Evolutionary conservation across 371 early-diverging fungal genomes (phyloP).

Genomic region (Zopfochytrium polystomum): DNA sequence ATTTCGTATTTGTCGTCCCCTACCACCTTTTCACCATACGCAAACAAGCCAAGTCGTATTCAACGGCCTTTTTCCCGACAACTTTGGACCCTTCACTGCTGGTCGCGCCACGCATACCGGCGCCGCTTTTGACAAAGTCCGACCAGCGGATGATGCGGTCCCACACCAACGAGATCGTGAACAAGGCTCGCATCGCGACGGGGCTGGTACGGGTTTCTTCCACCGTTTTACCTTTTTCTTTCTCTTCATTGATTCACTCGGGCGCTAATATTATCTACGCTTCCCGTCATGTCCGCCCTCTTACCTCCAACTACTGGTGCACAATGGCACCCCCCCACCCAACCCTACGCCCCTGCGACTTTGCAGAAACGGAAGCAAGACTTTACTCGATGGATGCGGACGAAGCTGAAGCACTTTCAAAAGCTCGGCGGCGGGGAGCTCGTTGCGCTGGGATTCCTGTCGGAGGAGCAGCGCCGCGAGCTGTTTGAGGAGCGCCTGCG

Average conservation of each 20-base stretch:
- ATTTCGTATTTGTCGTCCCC: no score
- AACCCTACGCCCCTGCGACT: no score
- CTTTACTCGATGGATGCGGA: slow-evolving; percentile 48
- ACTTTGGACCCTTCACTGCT: slow-evolving; percentile 25
- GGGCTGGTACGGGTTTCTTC: slow-evolving; percentile 34
- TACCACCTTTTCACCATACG: no score
- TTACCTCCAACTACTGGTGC: no score
- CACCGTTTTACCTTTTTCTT: no score
- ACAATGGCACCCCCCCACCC: no score
- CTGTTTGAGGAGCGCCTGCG: slow-evolving; percentile 42
- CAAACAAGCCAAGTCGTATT: slow-evolving; percentile 22
- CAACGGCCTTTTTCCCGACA: slow-evolving; percentile 26
- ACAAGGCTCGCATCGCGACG: slow-evolving; percentile 35
- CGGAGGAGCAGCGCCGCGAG: slow-evolving; percentile 45
- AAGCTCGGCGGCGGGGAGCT: slow-evolving; percentile 40
- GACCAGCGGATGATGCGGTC: slow-evolving; percentile 51
- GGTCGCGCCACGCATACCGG: slow-evolving; percentile 27
- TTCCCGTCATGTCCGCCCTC: no score
- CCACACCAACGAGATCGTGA: slow-evolving; percentile 47
- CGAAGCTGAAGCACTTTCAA: slow-evolving; percentile 42
- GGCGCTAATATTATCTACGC: neutral
- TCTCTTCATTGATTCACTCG: neutral
- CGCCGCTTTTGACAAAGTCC: slow-evolving; percentile 41
- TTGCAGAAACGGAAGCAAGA: slow-evolving; percentile 48
- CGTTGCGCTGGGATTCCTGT: slow-evolving; percentile 35